Base-by-base conservation (phyloP, 2,329 filamentous ascomycete genomes). In the Hysterium pulicare region DNA sequence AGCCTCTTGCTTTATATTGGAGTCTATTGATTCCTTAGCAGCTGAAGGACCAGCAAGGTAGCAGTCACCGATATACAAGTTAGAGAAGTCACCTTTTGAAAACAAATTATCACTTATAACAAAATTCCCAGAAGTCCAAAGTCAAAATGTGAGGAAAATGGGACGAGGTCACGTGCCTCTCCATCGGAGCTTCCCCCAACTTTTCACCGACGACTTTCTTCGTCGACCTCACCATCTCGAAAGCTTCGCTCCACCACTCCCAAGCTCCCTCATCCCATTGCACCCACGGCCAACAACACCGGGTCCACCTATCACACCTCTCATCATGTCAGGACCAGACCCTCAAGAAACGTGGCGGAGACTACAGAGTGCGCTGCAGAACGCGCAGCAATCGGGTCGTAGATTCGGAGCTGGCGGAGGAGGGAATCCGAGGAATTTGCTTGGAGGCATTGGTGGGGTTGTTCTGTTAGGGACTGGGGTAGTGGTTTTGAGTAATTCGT, bases 301-400 rank as follows among this genome's bases (percentile, higher is more conserved):
- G 52, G 64, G 37, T 17, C 17, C 33, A 31, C 36, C 47, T 16
- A 40, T 32, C 33, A 22, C 19, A 35, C 32, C 39, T 44, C 42
- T 40, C 55, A 46, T 38, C 32, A 67, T 67, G 60, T 59, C 59
- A 45, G 55, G 55, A 40, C 61, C 71, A 52, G 81, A 83, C 62
- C 82, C 83, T 40, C 76, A 78, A 62, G 81, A 87, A 66, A 76
- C 81, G 56, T 86, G 81, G 77, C 74, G 76, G 66, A 76, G 77
- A 58, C 71, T 87, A 53, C 81, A 84, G 69, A 75, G 75, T 59
- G 78, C 80, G 48, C 73, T 84, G 54, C 73, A 68, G 40, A 60
- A 57, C 38, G 64, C 65, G 41, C 66, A 70, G 56, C 58, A 78
- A 60, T 73, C 75, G 52, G 71, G 75, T 56, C 67, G 68, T 43